Conservation (phyloP, 1,284 basidiomycete species). For the Cerioporus squamosus region DNA sequence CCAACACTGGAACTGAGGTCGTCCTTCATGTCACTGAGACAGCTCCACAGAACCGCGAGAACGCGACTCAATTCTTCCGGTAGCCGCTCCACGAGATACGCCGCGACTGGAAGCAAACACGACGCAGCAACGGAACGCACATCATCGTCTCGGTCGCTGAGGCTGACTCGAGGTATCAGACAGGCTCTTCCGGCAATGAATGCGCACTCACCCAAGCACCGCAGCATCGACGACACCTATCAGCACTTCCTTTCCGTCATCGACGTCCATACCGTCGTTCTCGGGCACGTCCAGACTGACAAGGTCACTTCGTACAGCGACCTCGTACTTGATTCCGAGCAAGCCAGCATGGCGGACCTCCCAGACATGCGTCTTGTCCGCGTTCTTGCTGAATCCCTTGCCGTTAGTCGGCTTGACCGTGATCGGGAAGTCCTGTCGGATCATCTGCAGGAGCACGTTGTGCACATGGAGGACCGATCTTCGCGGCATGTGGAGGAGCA, state of each 20-base stretch:
- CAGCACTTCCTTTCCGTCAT: slow-evolving; percentile 58
- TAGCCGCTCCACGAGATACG: slow-evolving; percentile 78
- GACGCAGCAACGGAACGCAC: slow-evolving; percentile 96
- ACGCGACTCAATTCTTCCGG: slow-evolving; percentile 77
- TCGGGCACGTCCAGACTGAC: slow-evolving; percentile 50
- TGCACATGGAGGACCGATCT: slow-evolving; percentile 83
- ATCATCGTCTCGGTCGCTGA: slow-evolving; percentile 94
- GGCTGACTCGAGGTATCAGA: slow-evolving; percentile 46
- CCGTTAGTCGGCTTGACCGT: slow-evolving; percentile 45
- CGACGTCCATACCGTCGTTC: slow-evolving; percentile 20
- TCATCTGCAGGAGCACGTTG: slow-evolving; percentile 89
- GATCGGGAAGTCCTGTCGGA: slow-evolving; percentile 78
- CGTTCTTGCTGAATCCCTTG: slow-evolving; percentile 28
- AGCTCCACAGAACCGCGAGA: slow-evolving; percentile 89
- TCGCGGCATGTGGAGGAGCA: slow-evolving; percentile 86
- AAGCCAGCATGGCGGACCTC: slow-evolving; percentile 97
- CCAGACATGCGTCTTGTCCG: slow-evolving; percentile 82
- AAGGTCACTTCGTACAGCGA: slow-evolving; percentile 88
- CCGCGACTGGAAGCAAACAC: slow-evolving; percentile 86
- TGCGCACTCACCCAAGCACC: slow-evolving; percentile 74
- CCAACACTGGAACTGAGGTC: slow-evolving; percentile 97
- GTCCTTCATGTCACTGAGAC: slow-evolving; percentile 92
- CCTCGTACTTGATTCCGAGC: slow-evolving; percentile 96
- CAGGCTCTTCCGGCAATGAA: neutral
- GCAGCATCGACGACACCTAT: slow-evolving; percentile 86